These are phyloP conservation scores for Arachnomyces sp. DNA, from an alignment of 2,329 filamentous ascomycete species.

Conservation along the genomic window DNA sequence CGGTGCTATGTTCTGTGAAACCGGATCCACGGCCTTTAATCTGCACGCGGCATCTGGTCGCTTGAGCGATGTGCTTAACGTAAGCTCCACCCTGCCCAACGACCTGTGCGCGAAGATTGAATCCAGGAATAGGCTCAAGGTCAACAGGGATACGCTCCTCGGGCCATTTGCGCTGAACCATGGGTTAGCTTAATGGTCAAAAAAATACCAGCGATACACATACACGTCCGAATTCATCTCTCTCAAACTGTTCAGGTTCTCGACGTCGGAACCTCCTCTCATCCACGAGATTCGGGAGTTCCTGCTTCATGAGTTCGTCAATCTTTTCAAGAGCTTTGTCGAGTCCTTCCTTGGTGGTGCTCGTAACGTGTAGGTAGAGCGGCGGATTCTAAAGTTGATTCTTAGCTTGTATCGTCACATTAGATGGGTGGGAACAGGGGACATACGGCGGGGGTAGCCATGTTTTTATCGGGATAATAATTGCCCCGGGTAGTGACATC, in stretches of 20 bases:
- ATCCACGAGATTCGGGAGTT: slow-evolving; percentile 89
- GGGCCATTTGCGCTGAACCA: slow-evolving; percentile 84
- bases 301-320: slow-evolving; percentile 91
- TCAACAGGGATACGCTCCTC: slow-evolving; percentile 90
- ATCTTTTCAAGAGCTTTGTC: slow-evolving; percentile 83
- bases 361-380: slow-evolving; percentile 90
- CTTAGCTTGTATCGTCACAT: not conserved
- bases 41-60: slow-evolving; percentile 91
- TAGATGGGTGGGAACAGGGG: not conserved
- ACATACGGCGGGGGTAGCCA: slow-evolving; percentile 87
- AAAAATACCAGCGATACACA: slow-evolving; percentile 22
- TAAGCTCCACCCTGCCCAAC: slow-evolving; percentile 91
- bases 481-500: slow-evolving; percentile 97
- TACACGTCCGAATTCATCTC: slow-evolving; percentile 86
- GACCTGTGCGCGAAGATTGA: slow-evolving; percentile 92
- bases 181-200: slow-evolving; percentile 18
- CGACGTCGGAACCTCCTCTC: slow-evolving; percentile 83
- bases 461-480: slow-evolving; percentile 95
- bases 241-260: slow-evolving; percentile 72
- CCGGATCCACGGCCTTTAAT: slow-evolving; percentile 96
- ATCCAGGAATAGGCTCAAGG: slow-evolving; percentile 84
- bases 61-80: slow-evolving; percentile 95
- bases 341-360: slow-evolving; percentile 82
- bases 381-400: slow-evolving; percentile 65
- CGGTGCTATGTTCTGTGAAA: slow-evolving; percentile 84